Base-by-base conservation (phyloP, 1,139 yeast genomes). In the Suhomyces panamericanus region DNA sequence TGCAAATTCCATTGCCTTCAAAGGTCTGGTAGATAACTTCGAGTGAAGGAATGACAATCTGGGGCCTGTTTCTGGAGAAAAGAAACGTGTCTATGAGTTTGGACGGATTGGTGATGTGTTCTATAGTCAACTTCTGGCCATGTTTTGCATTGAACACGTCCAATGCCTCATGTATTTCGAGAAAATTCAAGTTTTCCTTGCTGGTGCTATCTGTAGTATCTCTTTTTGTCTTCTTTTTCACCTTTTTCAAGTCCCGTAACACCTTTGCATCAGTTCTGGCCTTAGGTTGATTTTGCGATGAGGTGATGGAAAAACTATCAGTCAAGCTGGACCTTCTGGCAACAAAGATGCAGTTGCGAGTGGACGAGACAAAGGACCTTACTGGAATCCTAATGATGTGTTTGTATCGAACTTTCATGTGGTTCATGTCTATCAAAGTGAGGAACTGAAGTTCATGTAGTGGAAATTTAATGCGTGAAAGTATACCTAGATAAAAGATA, bases 1-100 rank as follows among this genome's bases (percentile, higher is more conserved):
- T 41, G 0, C 67, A 78, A 3, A 73, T 38, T 0, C 79, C 78
- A 20, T 63, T 66, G 0, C 77, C 79, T 42, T 67, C 70, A 0
- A 65, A 52, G 0, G 75, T 60, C 20, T 63, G 62, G 36, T 64
- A 62, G 2, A 58, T 41, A 1, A 74, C 59, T 12, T 58, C 61
- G 1, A 71, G 59, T 11, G 53, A 52, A 1, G 51, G 50, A 1
- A 67, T 39, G 3, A 51, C 46, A 2, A 56, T 49, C 2, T 48
- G 34, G 1, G 67, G 67, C 26, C 73, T 49, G 9, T 41, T 38
- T 31, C 53, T 48, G 14, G 66, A 49, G 42, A 57, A 63, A 27
- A 66, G 49, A 40, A 65, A 72, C 13, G 49, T 43, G 28, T 61
- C 59, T 7, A 71, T 59, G n/a, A 68, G 46, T 4, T 50, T 56